Evolutionary conservation across 2,329 filamentous ascomycete species (phyloP), one percentile per base, ranked within the genome.

Genomic region (Colletotrichum tropicicola): DNA sequence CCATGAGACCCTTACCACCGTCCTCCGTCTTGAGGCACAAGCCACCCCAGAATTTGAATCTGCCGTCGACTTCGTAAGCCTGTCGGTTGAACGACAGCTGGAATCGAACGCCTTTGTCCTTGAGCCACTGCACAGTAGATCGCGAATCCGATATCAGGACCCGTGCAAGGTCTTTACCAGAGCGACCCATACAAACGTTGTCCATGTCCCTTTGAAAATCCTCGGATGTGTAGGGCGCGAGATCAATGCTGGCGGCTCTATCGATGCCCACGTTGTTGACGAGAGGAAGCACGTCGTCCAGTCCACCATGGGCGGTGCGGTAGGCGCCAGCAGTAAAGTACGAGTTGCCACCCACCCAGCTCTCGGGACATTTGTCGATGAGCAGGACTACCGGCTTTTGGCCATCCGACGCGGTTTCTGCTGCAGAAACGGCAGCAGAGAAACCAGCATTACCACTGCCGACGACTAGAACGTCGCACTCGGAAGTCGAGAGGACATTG

Each of bases 281-380:
- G 4, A 91, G 70, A 0, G 88, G 87, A 0, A 90, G 75, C 0
- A 92, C 69, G 69, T 91, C 88, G 0, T 71, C 10, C 0, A 89
- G 77, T 0, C 89, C 89, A 6, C 71, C 59, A 70, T 90, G 86
- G 1, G 78, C 82, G 1, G 83, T 87, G 6, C 90, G 84, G 71
- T 85, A 89, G 2, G 87, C 88, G 1, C 87, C 89, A 0, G 89
- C 89, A 0, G 89, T 91, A 76, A 90, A 91, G 70, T 85, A 90
- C 0, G 82, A 82, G 70, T 91, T 91, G 1, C 89, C 89, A 12
- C 89, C 89, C 0, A 83, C 86, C 84, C 87, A 89, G 5, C 80
- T 74, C 56, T 82, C 70, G 0, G 88, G 87, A 43, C 83, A 84
- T 73, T 87, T 89, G 69, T 91, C 89, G 57, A 91, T 80, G 13